Conservation (phyloP, 768 basidiomycete species). For the Piloderma croceum region DNA sequence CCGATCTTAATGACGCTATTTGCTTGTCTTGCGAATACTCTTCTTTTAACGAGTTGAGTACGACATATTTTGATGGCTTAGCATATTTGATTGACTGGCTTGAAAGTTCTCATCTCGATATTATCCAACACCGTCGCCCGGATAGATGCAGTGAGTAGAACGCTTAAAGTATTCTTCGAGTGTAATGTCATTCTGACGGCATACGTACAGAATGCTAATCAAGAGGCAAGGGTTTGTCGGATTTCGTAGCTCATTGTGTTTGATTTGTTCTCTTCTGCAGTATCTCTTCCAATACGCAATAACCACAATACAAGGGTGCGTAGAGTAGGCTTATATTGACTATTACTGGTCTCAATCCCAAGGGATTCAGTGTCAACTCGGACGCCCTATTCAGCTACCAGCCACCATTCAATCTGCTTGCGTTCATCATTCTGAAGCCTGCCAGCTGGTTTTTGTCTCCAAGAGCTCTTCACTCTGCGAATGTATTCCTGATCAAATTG, state of each 20-base stretch:
- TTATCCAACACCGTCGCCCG: constrained; percentile 84
- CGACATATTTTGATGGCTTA: constrained; percentile 2
- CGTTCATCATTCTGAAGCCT: constrained; percentile 76
- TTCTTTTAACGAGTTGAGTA: constrained; percentile 67
- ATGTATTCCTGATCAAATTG: constrained; percentile 80
- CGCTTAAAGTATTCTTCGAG: no score
- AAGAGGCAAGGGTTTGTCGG: constrained; percentile 38
- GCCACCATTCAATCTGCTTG: constrained; percentile 82
- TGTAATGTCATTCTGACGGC: no score
- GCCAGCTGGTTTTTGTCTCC: constrained; percentile 71
- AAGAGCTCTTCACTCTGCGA: constrained; percentile 71
- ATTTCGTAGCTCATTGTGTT: no score
- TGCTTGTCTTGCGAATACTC: constrained; percentile 72
- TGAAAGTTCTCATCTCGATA: constrained; percentile 74
- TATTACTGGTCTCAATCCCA: constrained; percentile 7
- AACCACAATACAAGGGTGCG: constrained; percentile 80
- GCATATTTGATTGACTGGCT: background rate
- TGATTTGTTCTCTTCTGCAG: constrained; percentile 33
- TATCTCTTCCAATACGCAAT: constrained; percentile 86
- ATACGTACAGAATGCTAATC: constrained; percentile 49
- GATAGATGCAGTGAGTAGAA: constrained; percentile 54
- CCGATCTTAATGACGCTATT: constrained; percentile 77
- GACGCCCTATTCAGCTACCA: constrained; percentile 91
- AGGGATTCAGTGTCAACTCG: constrained; percentile 62
- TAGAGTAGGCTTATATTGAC: background rate